Evolutionary conservation across 768 basidiomycete species (phyloP).

Genomic region (Paxillus rubicundulus): DNA sequence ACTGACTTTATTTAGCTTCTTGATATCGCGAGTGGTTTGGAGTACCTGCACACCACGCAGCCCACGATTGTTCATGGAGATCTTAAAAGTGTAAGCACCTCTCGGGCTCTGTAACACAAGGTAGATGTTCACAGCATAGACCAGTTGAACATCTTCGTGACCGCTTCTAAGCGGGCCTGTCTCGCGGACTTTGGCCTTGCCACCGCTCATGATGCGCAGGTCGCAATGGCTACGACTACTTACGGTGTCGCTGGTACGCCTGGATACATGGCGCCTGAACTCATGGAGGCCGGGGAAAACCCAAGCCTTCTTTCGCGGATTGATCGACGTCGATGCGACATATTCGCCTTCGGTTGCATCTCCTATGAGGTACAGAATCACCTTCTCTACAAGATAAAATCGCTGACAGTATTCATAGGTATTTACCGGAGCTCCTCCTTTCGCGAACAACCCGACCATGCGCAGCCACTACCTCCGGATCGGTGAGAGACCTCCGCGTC

Average conservation of each 20-base stretch:
- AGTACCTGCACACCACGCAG: slow-evolving; percentile 37
- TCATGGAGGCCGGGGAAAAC: slow-evolving; percentile 12
- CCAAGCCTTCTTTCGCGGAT: slow-evolving; percentile 10
- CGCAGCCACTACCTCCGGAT: slow-evolving; percentile 15
- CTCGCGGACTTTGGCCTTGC: slow-evolving; percentile 34
- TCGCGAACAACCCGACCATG: slow-evolving; percentile 15
- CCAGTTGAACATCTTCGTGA: slow-evolving; percentile 31
- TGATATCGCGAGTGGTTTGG: slow-evolving; percentile 38
- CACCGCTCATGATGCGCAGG: slow-evolving; percentile 14
- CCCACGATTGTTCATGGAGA: slow-evolving; percentile 45
- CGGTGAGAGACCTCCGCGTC: slow-evolving; percentile 18
- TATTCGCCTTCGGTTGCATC: slow-evolving; percentile 35
- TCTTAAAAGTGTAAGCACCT: slow-evolving; percentile 38
- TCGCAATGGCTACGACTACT: slow-evolving; percentile 13
- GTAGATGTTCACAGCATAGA: neutral
- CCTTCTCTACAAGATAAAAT: too few relatives aligned
- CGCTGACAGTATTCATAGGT: too few relatives aligned
- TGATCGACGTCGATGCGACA: slow-evolving; percentile 31
- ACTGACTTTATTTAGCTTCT: slow-evolving; percentile 28
- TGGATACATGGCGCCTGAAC: slow-evolving; percentile 30
- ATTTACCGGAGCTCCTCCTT: slow-evolving; percentile 15
- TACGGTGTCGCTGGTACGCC: slow-evolving; percentile 19
- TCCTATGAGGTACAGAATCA: slow-evolving; percentile 30
- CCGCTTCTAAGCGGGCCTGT: slow-evolving; percentile 25
- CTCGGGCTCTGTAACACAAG: neutral